phyloP scores from a whole-genome alignment of 1,139 yeast species.

The Kurtzmaniella quercitrusa region DNA sequence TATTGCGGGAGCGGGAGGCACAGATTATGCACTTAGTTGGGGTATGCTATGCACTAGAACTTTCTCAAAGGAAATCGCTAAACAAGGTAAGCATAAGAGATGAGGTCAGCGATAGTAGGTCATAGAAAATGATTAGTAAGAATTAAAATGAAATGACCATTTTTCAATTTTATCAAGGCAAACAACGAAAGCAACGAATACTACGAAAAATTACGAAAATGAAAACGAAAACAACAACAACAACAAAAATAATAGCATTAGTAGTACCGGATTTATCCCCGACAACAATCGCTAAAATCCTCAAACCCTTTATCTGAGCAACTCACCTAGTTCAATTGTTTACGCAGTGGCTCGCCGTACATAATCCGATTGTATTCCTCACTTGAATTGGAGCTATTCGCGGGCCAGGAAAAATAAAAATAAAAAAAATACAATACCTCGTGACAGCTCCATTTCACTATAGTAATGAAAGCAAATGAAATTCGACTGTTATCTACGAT shows the following conservation, averaged over 20 bases:
- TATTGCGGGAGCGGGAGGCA: neutral
- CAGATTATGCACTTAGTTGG: neutral
- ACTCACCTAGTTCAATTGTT: neutral
- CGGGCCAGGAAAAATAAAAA: too few species aligned
- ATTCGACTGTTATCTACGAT: neutral
- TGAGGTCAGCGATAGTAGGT: neutral
- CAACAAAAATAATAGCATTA: too few species aligned
- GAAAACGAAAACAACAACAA: too few species aligned
- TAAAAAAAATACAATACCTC: neutral
- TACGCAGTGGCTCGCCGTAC: neutral
- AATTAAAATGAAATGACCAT: too few species aligned
- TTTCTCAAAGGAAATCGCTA: neutral
- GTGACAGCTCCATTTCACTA: neutral
- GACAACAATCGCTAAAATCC: too few species aligned
- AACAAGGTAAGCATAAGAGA: neutral
- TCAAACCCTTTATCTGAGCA: slow-evolving; percentile 1
- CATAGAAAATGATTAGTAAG: too few species aligned
- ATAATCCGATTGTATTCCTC: neutral
- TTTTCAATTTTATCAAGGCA: too few species aligned
- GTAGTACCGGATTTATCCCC: too few species aligned
- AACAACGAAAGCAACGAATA: too few species aligned
- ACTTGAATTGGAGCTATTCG: neutral
- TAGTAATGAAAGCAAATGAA: neutral
- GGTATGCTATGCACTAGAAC: neutral
- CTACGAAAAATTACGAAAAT: too few species aligned